Evolutionary conservation across 1,284 basidiomycete genomes (phyloP).

Genomic region (Sanguinoderma infundibulare): DNA sequence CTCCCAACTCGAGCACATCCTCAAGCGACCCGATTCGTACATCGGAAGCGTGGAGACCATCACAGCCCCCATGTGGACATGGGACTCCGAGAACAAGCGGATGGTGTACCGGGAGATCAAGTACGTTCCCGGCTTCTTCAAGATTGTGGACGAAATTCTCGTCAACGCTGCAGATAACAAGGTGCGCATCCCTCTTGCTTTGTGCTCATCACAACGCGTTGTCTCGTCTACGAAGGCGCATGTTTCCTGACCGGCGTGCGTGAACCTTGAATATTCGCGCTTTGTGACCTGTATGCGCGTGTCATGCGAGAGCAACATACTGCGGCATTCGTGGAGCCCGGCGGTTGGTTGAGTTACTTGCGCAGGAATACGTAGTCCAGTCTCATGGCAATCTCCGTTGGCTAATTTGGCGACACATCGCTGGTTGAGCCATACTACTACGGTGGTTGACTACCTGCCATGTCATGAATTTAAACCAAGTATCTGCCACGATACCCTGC

Average conservation of each 20-base stretch:
- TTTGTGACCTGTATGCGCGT: neutral
- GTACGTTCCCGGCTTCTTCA: constrained; percentile 98
- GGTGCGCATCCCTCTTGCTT: constrained; percentile 47
- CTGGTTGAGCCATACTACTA: too few relatives aligned
- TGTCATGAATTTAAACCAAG: too few relatives aligned
- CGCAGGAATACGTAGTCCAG: too few relatives aligned
- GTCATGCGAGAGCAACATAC: too few relatives aligned
- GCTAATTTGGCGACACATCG: too few relatives aligned
- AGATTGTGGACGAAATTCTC: constrained; percentile 99
- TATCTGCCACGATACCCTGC: too few relatives aligned
- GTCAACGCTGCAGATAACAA: constrained; percentile 99
- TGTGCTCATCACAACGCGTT: neutral
- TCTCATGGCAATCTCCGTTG: neutral
- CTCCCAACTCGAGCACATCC: constrained; percentile 96
- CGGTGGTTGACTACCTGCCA: too few relatives aligned
- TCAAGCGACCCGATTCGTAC: constrained; percentile 97
- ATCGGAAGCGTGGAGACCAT: constrained; percentile 93
- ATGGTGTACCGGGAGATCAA: constrained; percentile 86
- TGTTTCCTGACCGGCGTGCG: neutral
- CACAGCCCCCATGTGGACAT: constrained; percentile 88
- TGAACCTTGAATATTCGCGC: neutral
- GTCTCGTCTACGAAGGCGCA: too few relatives aligned
- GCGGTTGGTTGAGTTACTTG: too few relatives aligned
- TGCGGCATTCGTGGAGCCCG: too few relatives aligned
- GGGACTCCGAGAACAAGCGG: constrained; percentile 78